Conservation (phyloP, 2,329 filamentous ascomycete genomes). For the Fusarium drepaniforme region DNA sequence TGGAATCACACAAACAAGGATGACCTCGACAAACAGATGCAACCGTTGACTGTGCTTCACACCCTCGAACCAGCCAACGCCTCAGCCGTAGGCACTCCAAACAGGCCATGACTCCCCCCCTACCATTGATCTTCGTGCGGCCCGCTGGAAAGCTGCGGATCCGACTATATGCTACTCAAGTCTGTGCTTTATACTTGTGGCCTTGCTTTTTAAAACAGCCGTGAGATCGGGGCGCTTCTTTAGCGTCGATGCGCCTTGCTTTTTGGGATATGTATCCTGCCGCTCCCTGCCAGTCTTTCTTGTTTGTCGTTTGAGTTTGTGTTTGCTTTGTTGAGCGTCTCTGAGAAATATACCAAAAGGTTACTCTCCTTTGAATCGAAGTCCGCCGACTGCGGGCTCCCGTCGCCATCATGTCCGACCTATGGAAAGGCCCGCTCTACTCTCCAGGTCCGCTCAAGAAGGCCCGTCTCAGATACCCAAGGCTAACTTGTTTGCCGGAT, state of each 20-base stretch:
- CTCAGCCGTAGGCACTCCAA: background rate
- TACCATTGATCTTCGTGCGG: conserved; percentile 26
- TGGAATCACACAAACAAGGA: background rate
- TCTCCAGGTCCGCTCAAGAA: background rate
- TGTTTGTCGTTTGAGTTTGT: background rate
- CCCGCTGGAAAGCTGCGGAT: conserved; percentile 34
- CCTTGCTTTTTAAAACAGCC: background rate
- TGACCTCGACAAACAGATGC: conserved; percentile 2
- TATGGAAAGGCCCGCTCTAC: conserved; percentile 19
- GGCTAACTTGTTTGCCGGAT: background rate
- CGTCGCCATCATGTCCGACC: conserved; percentile 28
- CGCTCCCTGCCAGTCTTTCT: background rate
- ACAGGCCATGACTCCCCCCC: background rate
- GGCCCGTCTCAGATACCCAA: background rate
- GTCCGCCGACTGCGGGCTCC: background rate
- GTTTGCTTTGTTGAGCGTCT: background rate
- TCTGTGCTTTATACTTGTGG: conserved; percentile 22
- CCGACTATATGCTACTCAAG: conserved; percentile 23
- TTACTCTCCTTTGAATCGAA: background rate
- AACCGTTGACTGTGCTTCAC: background rate
- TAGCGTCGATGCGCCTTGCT: conserved; percentile 22
- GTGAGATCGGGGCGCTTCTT: conserved; percentile 9
- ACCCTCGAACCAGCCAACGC: conserved; percentile 8
- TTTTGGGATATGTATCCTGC: conserved; percentile 30
- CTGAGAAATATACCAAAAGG: background rate